Conservation (phyloP, 164 flowering plant genomes). For the Nymphaea thermarum region DNA sequence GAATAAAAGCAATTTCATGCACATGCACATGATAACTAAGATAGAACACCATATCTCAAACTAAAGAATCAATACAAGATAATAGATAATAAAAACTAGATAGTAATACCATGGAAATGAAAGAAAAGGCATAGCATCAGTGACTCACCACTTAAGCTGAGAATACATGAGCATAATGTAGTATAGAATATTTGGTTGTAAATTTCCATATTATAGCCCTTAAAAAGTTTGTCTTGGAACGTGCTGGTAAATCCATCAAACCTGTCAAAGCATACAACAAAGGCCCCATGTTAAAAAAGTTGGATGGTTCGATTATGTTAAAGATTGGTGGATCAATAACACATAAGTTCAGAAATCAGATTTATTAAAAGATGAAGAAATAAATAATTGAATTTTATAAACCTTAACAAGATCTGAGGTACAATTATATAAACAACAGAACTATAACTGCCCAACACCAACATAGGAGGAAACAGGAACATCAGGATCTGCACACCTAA, state of each 20-base stretch:
- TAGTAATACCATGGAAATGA: too few relatives aligned
- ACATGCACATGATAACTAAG: background rate
- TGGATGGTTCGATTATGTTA: background rate
- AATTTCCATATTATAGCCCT: slow-evolving; percentile 95
- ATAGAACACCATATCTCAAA: background rate
- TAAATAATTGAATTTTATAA: too few relatives aligned
- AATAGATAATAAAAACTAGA: background rate
- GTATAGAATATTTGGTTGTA: slow-evolving; percentile 98
- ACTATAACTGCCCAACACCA: too few relatives aligned
- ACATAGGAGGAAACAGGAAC: too few relatives aligned
- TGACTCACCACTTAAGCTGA: slow-evolving; percentile 69
- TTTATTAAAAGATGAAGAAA: too few relatives aligned
- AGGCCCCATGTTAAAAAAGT: background rate
- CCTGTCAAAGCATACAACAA: slow-evolving; percentile 25
- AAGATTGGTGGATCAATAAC: too few relatives aligned
- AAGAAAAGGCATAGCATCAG: background rate
- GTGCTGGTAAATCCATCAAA: slow-evolving; percentile 99
- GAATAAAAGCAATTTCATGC: background rate
- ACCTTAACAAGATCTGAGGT: too few relatives aligned
- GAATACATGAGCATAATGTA: slow-evolving; percentile 79
- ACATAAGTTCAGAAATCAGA: too few relatives aligned
- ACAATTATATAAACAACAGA: too few relatives aligned
- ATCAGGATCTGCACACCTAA: too few relatives aligned
- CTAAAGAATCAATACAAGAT: background rate
- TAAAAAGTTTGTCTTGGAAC: slow-evolving; percentile 90